phyloP scores from a whole-genome alignment of 805 yeast genomes.

The Lachancea sp. region DNA sequence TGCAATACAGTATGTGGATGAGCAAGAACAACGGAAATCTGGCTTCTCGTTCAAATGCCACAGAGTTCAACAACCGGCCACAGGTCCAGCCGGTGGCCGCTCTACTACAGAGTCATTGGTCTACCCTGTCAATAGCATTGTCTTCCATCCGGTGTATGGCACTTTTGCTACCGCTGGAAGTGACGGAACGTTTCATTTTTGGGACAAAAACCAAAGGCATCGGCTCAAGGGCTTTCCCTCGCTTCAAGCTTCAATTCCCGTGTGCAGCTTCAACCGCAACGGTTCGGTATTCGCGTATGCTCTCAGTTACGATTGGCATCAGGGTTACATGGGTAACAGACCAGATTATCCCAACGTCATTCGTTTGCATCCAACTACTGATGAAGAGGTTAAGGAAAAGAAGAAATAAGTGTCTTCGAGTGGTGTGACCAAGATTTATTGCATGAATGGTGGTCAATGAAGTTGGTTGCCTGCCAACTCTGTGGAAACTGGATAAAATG shows the following conservation, averaged over 20 bases:
- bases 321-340: constrained; percentile 74
- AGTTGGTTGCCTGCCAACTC: too few relatives aligned
- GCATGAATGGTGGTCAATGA: not conserved
- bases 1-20: constrained; percentile 88
- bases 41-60: constrained; percentile 96
- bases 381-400: constrained; percentile 69
- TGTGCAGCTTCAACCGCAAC: constrained; percentile 71
- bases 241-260: constrained; percentile 61
- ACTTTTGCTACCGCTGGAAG: constrained; percentile 92
- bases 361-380: constrained; percentile 77
- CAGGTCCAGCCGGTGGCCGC: constrained; percentile 43
- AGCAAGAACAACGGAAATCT: constrained; percentile 57
- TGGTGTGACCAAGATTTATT: too few relatives aligned
- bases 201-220: constrained; percentile 93
- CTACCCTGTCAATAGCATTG: constrained; percentile 72
- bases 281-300: constrained; percentile 91
- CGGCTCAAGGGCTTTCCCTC: constrained; percentile 76
- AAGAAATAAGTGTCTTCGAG: constrained; percentile 29
- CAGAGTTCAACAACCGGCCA: constrained; percentile 45
- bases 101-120: constrained; percentile 56
- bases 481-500: too few relatives aligned
- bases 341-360: constrained; percentile 70
- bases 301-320: constrained; percentile 90
- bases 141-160: constrained; percentile 84
- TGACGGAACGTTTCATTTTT: constrained; percentile 88